Evolutionary conservation across 148 eudicot species (phyloP), one percentile per base, ranked within the genome.

Genomic region (Pharnaceum exiguum): DNA sequence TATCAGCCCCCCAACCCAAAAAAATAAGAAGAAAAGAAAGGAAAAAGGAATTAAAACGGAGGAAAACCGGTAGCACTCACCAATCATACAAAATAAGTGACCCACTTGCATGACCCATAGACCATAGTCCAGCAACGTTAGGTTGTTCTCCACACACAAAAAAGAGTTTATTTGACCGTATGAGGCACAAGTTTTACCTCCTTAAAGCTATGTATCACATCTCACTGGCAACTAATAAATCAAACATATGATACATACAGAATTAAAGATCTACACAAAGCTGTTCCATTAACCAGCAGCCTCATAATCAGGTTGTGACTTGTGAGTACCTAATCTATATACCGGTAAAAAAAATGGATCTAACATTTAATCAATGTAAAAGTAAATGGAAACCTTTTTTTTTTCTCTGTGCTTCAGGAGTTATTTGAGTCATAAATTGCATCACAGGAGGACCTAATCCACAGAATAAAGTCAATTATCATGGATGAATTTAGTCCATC

Each of bases 101-200:
- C 65, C 75, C 69, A 63, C 58, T 46, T 32, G n/a, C 38, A 56
- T 62, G 63, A 55, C 62, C 73, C 57, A 55, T 38, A 39, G 35
- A 57, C 73, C 57, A 55, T 38, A 39, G 35, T 13, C 38, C 38
- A 47, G 45, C 48, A 38, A 62, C 50, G 52, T 56, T 70, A 40
- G 73, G 63, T 55, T 55, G 73, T 46, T 55, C 28, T 68, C 55
- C 65, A 59, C 28, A 66, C 48, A 35, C 24, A 25, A 28, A 21
- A 1, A 53, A 53, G 15, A 17, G 6, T 30, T 26, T 28, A 32
- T 47, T 46, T 65, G 47, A 55, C 42, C 18, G 22, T 26, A 55
- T 45, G 35, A 57, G 30, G 33, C 19, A 54, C 43, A 49, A 16
- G 23, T 8, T 11, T 19, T 5, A 18, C 26, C 22, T 19, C 56